Base-by-base conservation (phyloP, 306 rosid genomes). In the Cucurbita moschata region DNA sequence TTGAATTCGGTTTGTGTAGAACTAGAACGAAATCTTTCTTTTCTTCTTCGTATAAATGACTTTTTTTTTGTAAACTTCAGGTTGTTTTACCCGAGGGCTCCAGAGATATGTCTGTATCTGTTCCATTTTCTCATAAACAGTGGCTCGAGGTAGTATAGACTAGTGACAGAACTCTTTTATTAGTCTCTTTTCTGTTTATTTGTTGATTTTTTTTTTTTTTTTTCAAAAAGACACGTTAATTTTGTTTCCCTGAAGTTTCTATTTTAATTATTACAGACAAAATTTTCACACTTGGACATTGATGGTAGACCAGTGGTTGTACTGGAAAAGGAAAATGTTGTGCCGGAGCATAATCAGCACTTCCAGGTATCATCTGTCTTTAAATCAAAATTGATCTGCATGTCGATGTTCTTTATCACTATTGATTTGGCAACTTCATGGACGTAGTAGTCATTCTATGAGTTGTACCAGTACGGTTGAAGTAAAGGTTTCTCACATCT, bases 31-130 rank as follows among this genome's bases (percentile, higher is more conserved):
- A 13, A 30, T 12, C 16, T 75, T 35, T 61, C 30, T 19, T 47
- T 46, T 42, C 5, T 62, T 39, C 23, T 16, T 39, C 75, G 37
- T 37, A 59, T 11, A 54, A 60, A 69, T 74, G 66, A 71, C 75
- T 58, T 79, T 63, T 53, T 54, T 79, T 78, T 55, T 83, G 78
- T 67, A 18, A 76, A 73, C 72, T 80, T 69, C 92, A 95, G 99
- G 97, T 95, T 86, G 97, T 95, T 89, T 81, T 95, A 75, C 99
- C 99, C 0, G 97, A 95, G 90, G 99, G 97, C 72, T 89, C 99
- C 30, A 81, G 78, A 43, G 92, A 86, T 64, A 79, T 91, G 69
- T 88, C 96, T 30, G 90, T 78, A 57, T 83, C 91, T 79, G 80
- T 73, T 85, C 97, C 96, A 74, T 89, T 89, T 82, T 77, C 91